These are phyloP conservation scores for Funneliformis mosseae DNA, from an alignment of 192 early-diverging fungal species.

Conservation along the genomic window DNA sequence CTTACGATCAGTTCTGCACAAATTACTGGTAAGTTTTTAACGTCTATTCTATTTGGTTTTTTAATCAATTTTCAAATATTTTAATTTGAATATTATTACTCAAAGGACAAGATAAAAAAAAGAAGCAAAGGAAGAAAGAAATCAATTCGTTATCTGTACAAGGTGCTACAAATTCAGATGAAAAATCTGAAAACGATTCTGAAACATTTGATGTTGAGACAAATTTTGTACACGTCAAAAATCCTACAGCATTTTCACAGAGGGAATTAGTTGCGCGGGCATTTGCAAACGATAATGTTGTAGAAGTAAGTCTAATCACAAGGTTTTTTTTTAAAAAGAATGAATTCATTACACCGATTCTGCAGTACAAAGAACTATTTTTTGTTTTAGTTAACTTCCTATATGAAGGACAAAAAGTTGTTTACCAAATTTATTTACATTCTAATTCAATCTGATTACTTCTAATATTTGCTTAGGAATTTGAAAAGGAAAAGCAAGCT, in stretches of 20 bases:
- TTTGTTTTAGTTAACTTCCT: no score
- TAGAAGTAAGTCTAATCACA: slow-evolving; percentile 44
- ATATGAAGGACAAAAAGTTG: no score
- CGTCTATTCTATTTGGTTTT: not conserved
- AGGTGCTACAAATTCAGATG: not conserved
- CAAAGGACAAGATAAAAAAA: slow-evolving; percentile 1
- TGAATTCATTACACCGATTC: not conserved
- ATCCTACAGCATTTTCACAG: slow-evolving; percentile 63
- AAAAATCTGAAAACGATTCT: slow-evolving; percentile 29
- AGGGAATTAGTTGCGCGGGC: slow-evolving; percentile 89
- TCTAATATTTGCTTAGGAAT: slow-evolving; percentile 55
- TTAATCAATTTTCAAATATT: not conserved
- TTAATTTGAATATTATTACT: not conserved
- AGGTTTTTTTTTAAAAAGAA: not conserved
- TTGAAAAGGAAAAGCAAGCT: slow-evolving; percentile 82
- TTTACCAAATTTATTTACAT: not conserved
- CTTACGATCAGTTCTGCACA: slow-evolving; percentile 55
- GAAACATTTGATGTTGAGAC: slow-evolving; percentile 39
- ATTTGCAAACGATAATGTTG: slow-evolving; percentile 93
- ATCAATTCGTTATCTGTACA: not conserved
- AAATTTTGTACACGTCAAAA: slow-evolving; percentile 62
- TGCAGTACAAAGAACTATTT: no score
- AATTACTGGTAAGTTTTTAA: slow-evolving; percentile 34
- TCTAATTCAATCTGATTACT: not conserved
- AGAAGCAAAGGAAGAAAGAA: slow-evolving; percentile 27